These are phyloP conservation scores for Diversispora epigaea DNA, from an alignment of 192 early-diverging fungal genomes.

Conservation along the genomic window DNA sequence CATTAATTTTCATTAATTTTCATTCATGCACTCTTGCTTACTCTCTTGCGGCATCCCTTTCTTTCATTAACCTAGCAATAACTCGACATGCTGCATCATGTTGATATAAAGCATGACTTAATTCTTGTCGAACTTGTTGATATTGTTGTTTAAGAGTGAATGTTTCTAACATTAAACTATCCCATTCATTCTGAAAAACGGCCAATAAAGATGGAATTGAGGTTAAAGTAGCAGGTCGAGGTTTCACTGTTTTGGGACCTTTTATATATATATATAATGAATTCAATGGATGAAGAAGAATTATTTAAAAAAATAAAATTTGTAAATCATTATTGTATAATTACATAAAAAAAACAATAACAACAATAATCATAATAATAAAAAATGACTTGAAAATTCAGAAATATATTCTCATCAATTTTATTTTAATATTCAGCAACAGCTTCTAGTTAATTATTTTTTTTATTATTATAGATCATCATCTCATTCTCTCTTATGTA, in stretches of 20 bases:
- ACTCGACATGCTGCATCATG: conserved; percentile 95
- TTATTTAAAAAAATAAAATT: too few relatives aligned
- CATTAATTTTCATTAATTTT: background rate
- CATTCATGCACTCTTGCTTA: conserved; percentile 33
- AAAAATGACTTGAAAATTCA: background rate
- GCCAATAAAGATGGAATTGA: conserved; percentile 88
- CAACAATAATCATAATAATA: too few relatives aligned
- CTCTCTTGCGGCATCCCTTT: conserved; percentile 87
- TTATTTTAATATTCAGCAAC: conserved; percentile 1
- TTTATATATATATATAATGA: too few relatives aligned
- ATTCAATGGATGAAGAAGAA: too few relatives aligned
- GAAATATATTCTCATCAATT: conserved; percentile 11
- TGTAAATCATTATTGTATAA: too few relatives aligned
- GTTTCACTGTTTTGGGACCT: conserved; percentile 70
- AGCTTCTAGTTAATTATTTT: conserved; percentile 17
- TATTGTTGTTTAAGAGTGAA: conserved; percentile 91
- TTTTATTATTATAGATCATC: background rate
- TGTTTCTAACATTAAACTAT: conserved; percentile 93
- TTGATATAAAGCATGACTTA: conserved; percentile 92
- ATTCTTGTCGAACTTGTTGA: conserved; percentile 85
- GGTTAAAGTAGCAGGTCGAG: conserved; percentile 85
- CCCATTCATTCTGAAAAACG: conserved; percentile 95
- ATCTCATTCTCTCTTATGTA: too few relatives aligned
- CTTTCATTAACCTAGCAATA: conserved; percentile 86
- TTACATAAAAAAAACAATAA: too few relatives aligned